Evolutionary conservation across 2,329 filamentous ascomycete species (phyloP), one percentile per base, ranked within the genome.

Genomic region (Mariannaea elegans): DNA sequence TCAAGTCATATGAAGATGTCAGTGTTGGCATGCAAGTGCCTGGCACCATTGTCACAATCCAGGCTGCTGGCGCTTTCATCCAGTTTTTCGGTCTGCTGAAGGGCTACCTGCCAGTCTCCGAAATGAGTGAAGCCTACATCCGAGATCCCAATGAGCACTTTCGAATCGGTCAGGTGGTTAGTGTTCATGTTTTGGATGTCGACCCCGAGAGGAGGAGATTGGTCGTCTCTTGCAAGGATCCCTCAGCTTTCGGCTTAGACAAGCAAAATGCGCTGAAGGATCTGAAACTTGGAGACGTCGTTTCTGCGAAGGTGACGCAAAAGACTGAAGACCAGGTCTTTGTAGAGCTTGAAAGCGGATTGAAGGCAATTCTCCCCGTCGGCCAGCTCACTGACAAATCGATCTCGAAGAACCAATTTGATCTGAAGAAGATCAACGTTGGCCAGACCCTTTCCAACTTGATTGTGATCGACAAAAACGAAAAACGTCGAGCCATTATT

Each of bases 51-150:
- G 84, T 97, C 66, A 96, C 91, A 64, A 82, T 99, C 10, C 82
- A 93, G 56, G 78, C 85, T 3, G 87, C 87, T 52, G 95, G 95
- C 59, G 95, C 95, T 10, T 87, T 94, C 16, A 90, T 99, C 52
- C 93, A 97, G 73, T 99, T 98, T 77, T 99, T 96, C 71, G 93
- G 93, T 16, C 79, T 83, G 8, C 82, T 99, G 18, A 87, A 88
- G 65, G 96, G 91, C 8, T 99, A 96, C 80, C 83, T 99, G 54
- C 95, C 95, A 2, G 89, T 97, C 1, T 92, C 92, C 1, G 94
- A 99, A 77, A 99, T 99, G 95, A 98, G 95, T 74, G 95, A 99
- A 75, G 93, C 94, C 10, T 97, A 90, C 72, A 97, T 99, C 71
- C 87, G 90, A 66, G 91, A 97, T 71, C 93, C 95, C 4, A 87